A percentile compares a stretch with the other conserved stretches of the same genome.
phyloP scores from a whole-genome alignment of 129 eudicot genomes.

The Mikania micrantha region DNA sequence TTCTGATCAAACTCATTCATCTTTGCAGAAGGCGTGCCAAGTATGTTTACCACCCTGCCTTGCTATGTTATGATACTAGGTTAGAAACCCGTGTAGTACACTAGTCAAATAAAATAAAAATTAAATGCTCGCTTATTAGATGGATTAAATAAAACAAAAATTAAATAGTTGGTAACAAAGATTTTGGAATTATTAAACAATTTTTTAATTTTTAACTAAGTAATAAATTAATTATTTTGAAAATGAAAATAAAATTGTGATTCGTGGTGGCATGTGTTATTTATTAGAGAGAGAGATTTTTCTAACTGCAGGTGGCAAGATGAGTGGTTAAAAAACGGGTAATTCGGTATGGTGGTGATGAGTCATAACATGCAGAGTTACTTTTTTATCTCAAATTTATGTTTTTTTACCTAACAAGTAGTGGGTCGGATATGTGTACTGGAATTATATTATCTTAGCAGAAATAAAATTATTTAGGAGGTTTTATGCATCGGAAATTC shows the following conservation, averaged over 20 bases:
- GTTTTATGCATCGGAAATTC: neutral
- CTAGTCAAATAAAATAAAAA: no score
- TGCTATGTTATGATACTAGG: neutral
- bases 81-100: no score
- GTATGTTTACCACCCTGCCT: constrained; percentile 30
- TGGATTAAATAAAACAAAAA: no score
- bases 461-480: neutral
- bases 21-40: constrained; percentile 89
- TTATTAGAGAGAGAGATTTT: no score
- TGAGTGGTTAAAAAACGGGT: neutral
- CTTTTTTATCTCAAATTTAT: neutral
- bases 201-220: no score
- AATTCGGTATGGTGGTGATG: neutral
- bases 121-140: no score
- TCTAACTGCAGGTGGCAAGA: neutral
- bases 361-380: neutral
- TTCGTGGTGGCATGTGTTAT: no score
- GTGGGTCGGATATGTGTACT: neutral
- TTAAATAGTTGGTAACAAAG: no score
- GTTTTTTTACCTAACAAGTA: neutral
- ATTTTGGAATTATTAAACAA: no score
- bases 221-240: no score
- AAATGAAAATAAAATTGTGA: no score
- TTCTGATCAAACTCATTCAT: constrained; percentile 96
- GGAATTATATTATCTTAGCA: neutral